Percentiles rank a stretch among this genome's conserved stretches.
Evolutionary conservation across 2,329 filamentous ascomycete genomes (phyloP).

Genomic region (Dactylonectria estremocensis): DNA sequence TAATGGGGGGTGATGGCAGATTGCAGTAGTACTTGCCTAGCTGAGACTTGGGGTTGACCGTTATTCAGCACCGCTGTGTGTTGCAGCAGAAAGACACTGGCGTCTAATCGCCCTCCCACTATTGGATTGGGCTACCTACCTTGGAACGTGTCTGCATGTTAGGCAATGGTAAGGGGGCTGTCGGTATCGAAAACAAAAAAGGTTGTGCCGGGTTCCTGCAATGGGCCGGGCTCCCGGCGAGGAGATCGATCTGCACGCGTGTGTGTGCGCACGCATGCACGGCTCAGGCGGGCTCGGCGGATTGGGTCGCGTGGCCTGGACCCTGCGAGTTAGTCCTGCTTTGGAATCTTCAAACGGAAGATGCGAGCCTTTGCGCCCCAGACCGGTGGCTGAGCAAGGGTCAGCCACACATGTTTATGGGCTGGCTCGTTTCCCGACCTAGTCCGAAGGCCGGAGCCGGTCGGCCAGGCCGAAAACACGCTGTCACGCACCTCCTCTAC

Average conservation of each 20-base stretch:
- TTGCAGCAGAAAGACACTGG: constrained; percentile 12
- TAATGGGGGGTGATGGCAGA: neutral
- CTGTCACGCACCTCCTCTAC: constrained; percentile 33
- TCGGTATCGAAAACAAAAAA: constrained; percentile 15
- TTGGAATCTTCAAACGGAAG: neutral
- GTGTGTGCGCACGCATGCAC: constrained; percentile 9
- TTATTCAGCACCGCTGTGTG: constrained; percentile 17
- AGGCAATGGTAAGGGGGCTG: neutral
- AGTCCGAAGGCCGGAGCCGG: constrained; percentile 40
- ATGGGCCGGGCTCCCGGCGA: constrained; percentile 20
- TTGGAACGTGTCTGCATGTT: constrained; percentile 2
- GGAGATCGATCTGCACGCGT: constrained; percentile 30
- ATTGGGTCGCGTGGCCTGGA: constrained; percentile 21
- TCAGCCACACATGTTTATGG: constrained; percentile 41
- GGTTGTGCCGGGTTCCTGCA: constrained; percentile 25
- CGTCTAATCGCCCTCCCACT: neutral
- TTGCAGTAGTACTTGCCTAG: neutral
- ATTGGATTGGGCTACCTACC: neutral
- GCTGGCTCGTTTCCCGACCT: constrained; percentile 31
- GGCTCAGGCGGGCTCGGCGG: constrained; percentile 10
- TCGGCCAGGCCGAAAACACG: constrained; percentile 43
- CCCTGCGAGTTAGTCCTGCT: neutral
- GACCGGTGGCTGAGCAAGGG: constrained; percentile 37
- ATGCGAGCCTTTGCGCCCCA: constrained; percentile 12
- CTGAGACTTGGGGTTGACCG: constrained; percentile 8